Conservation (phyloP, 2,329 filamentous ascomycete genomes). For the Sporothrix phasma region DNA sequence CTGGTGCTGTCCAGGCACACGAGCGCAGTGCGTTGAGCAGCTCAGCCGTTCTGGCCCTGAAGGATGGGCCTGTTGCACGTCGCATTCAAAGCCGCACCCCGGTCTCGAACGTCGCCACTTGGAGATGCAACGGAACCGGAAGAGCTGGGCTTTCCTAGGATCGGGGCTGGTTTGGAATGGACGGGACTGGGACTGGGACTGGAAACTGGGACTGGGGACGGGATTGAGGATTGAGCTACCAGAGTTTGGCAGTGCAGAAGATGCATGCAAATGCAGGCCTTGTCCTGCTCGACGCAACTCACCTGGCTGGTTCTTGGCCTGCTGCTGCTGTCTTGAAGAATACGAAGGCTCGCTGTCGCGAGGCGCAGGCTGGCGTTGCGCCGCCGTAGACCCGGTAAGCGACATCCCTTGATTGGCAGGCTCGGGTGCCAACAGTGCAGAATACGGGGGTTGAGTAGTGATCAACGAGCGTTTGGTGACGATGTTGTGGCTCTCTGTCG, state of each 20-base stretch:
- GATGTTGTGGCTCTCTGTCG: too few relatives aligned
- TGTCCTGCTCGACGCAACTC: neutral
- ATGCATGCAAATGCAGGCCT: neutral
- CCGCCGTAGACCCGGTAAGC: constrained; percentile 2
- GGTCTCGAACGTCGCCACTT: neutral
- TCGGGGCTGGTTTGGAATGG: too few relatives aligned
- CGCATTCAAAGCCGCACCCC: neutral
- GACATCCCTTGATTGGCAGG: constrained; percentile 11
- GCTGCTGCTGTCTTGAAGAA: constrained; percentile 12
- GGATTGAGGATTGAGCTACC: too few relatives aligned
- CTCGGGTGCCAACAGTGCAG: neutral
- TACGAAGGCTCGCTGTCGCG: constrained; percentile 15
- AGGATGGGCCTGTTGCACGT: neutral
- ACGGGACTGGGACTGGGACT: too few relatives aligned
- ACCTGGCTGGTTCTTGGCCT: constrained; percentile 4
- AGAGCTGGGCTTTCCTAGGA: neutral
- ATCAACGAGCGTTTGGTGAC: neutral
- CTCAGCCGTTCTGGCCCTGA: neutral
- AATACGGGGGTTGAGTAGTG: neutral
- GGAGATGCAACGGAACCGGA: neutral
- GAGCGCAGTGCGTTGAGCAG: neutral
- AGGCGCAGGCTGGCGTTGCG: constrained; percentile 11
- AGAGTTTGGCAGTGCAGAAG: neutral
- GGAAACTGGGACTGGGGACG: neutral
- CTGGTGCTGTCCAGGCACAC: neutral